These are phyloP conservation scores for Alternaria burnsii DNA, from an alignment of 2,329 filamentous ascomycete genomes.

Conservation along the genomic window DNA sequence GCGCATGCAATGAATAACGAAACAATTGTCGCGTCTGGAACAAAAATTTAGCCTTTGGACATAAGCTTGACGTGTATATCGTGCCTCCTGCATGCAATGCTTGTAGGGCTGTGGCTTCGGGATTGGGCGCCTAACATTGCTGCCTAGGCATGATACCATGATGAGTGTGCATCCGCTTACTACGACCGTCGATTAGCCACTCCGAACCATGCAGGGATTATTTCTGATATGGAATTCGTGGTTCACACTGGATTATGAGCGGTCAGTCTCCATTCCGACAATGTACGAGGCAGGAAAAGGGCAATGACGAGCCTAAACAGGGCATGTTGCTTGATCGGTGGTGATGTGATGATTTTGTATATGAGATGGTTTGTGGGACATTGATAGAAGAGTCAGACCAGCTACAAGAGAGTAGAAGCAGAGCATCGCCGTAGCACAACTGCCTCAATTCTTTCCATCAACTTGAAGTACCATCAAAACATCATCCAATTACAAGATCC, in stretches of 20 bases:
- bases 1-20: neutral
- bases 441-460: neutral
- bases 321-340: neutral
- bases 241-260: neutral
- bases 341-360: neutral
- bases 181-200: neutral
- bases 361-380: neutral
- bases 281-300: neutral
- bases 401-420: neutral
- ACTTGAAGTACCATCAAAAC: neutral
- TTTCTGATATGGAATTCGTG: neutral
- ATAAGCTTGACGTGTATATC: neutral
- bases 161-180: constrained; percentile 2
- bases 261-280: neutral
- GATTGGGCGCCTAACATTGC: constrained; percentile 8
- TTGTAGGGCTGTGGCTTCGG: constrained; percentile 1
- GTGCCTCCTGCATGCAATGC: neutral
- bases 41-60: neutral
- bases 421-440: neutral
- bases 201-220: neutral
- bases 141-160: neutral
- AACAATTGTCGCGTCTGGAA: neutral
- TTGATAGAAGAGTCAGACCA: neutral
- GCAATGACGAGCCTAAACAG: neutral
- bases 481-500: neutral